These are phyloP conservation scores for Lactarius akahatsu DNA, from an alignment of 768 basidiomycete species.

Conservation along the genomic window DNA sequence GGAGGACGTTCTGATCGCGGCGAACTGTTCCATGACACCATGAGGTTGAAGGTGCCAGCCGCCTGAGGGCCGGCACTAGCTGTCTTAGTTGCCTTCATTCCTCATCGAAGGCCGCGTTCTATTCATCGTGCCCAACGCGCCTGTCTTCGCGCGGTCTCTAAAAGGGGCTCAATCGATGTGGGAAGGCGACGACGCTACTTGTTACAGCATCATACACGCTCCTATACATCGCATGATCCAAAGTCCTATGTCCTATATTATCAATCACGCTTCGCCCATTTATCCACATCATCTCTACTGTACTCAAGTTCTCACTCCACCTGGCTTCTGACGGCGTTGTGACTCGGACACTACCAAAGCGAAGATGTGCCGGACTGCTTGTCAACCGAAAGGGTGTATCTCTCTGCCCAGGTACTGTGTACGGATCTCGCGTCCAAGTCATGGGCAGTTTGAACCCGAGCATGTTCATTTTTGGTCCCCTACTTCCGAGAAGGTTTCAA, in stretches of 20 bases:
- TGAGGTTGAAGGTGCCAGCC: neutral
- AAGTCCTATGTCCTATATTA: slow-evolving; percentile 39
- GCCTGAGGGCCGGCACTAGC: neutral
- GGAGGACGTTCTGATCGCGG: neutral
- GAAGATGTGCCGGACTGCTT: neutral
- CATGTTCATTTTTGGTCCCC: neutral
- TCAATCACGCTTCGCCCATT: slow-evolving; percentile 36
- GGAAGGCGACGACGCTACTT: slow-evolving; percentile 66
- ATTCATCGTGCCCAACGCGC: neutral
- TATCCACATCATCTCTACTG: neutral
- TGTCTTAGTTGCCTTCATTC: neutral
- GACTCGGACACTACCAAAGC: neutral
- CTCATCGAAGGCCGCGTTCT: neutral
- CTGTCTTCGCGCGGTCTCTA: slow-evolving; percentile 2
- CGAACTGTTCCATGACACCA: neutral
- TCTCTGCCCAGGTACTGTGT: neutral
- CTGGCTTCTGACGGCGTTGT: neutral
- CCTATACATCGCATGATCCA: slow-evolving; percentile 57
- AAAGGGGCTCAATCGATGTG: slow-evolving; percentile 49
- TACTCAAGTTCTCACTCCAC: neutral
- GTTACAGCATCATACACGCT: slow-evolving; percentile 63
- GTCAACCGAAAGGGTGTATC: neutral
- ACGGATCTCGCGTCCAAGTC: neutral
- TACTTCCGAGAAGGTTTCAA: neutral
- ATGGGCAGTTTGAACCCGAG: neutral